Conservation (phyloP, 139 green algal genomes). For the Klebsormidium nitens region DNA sequence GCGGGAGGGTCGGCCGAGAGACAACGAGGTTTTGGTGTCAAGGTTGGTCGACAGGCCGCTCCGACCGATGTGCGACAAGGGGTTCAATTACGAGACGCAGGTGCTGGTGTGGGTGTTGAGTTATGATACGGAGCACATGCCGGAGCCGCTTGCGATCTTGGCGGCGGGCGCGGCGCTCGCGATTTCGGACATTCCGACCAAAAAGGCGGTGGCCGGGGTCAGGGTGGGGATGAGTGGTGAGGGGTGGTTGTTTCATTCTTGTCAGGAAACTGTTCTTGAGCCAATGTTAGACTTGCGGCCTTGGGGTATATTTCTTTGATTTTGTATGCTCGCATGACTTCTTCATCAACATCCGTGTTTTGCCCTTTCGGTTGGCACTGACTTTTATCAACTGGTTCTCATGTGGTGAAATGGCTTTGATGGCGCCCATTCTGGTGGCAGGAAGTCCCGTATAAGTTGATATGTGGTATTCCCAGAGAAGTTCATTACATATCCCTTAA, state of each 20-base stretch:
- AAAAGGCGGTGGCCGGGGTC: conserved; percentile 52
- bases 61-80: conserved; percentile 82
- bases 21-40: conserved; percentile 68
- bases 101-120: conserved; percentile 68
- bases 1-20: conserved; percentile 74
- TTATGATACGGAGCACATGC: conserved; percentile 73
- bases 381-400: too few relatives aligned
- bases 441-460: too few relatives aligned
- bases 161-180: conserved; percentile 73
- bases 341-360: too few relatives aligned
- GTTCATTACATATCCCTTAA: background rate
- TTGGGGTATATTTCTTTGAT: too few relatives aligned
- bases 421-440: too few relatives aligned
- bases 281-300: too few relatives aligned
- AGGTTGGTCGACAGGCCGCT: conserved; percentile 90
- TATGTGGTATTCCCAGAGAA: background rate
- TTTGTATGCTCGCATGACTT: too few relatives aligned
- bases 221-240: conserved; percentile 62
- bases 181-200: conserved; percentile 45
- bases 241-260: too few relatives aligned
- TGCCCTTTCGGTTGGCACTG: too few relatives aligned
- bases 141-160: conserved; percentile 91
- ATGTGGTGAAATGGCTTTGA: too few relatives aligned
- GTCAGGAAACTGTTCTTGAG: too few relatives aligned
- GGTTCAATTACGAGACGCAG: conserved; percentile 87